Base-by-base conservation (phyloP, 352 stramenopile species). In the Phytophthora agathidicida region DNA sequence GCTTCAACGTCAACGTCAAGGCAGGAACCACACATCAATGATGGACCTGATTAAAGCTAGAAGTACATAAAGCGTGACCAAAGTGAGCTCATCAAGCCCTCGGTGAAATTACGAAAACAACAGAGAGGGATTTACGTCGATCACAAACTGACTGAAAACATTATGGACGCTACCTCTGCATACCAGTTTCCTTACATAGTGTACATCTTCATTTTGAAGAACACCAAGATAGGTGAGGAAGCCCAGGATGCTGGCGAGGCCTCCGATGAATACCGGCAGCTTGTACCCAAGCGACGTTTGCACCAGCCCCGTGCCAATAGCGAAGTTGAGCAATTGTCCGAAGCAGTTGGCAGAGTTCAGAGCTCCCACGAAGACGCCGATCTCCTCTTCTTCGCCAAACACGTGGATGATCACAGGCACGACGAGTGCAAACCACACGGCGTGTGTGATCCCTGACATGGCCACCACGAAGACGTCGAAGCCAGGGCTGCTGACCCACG, bases 311-410 rank as follows among this genome's bases (percentile, higher is more conserved):
- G 68, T 50, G 2, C 60, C 61, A 28, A 72, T 58, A 5, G 50
- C 56, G 24, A 77, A 81, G 44, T 79, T 79, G 22, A 75, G 51
- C 26, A 75, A 23, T 20, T 77, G 71, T 5, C 57, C 67, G 10
- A 73, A 57, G 45, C 75, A 85, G 17, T 77, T 79, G 1, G 75
- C 74, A 24, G 75, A 85, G 52, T 85, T 87, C 16, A 87, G 11
- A 13, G 77, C 67, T 2, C 66, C 70, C 3, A 80, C 70, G 37
- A 68, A 74, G 19, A 86, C 64, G 1, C 75, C 75, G 6, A 86
- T 75, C 14, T 76, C 57, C 7, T 65, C 54, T 7, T 65, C 61
- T 4, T 70, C 53, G 5, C 75, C 72, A 16, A 82, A 74, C 0
- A 82, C 70, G 57, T 80, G 70, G 9, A 87, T 62, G 17, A 85